These are phyloP conservation scores for Malassezia cuniculi DNA, from an alignment of 1,284 basidiomycete genomes.

Conservation along the genomic window DNA sequence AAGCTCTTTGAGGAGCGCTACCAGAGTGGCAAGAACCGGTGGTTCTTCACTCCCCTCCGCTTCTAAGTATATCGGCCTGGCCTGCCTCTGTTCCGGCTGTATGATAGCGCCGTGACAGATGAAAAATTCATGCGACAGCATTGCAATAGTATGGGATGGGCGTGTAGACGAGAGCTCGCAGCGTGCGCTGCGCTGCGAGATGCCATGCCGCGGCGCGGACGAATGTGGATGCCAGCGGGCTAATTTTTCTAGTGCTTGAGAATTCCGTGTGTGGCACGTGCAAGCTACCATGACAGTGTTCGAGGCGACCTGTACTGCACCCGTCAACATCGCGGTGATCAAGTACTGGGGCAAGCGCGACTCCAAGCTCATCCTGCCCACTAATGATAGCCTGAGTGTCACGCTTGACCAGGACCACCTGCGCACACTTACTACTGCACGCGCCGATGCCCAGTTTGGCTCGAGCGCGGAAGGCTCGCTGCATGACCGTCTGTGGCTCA, in stretches of 20 bases:
- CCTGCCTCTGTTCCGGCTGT: no score
- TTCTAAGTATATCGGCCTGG: conserved; percentile 25
- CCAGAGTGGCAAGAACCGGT: conserved; percentile 45
- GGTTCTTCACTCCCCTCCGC: conserved; percentile 45
- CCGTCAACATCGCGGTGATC: conserved; percentile 91
- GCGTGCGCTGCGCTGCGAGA: no score
- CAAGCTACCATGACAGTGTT: conserved; percentile 48
- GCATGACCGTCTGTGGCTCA: conserved; percentile 76
- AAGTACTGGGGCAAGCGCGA: conserved; percentile 94
- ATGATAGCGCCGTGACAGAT: no score
- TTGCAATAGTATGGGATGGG: no score
- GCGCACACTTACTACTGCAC: conserved; percentile 80
- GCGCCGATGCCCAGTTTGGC: conserved; percentile 63
- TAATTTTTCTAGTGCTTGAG: no score
- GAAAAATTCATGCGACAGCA: not conserved
- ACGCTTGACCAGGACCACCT: conserved; percentile 94
- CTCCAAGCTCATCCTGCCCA: conserved; percentile 84
- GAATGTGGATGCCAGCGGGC: no score
- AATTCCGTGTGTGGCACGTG: no score
- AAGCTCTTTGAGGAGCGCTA: conserved; percentile 45
- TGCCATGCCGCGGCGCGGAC: no score
- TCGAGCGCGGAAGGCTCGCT: conserved; percentile 23
- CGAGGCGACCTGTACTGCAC: conserved; percentile 80
- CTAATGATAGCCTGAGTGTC: conserved; percentile 92
- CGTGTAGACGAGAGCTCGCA: no score